Conservation (phyloP, 2,329 filamentous ascomycete species). For the Fusarium setosum region DNA sequence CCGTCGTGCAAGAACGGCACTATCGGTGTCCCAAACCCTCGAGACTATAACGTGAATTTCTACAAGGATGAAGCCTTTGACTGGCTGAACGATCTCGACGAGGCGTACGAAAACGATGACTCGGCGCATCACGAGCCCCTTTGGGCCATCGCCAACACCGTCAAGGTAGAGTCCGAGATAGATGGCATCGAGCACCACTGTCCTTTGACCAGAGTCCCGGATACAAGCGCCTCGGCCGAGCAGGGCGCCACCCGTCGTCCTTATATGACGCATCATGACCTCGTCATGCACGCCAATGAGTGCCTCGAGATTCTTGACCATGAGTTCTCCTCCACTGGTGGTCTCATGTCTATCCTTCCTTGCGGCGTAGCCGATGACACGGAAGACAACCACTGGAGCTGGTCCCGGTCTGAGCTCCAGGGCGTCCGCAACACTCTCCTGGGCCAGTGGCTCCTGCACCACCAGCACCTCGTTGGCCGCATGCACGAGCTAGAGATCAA, state of each 20-base stretch:
- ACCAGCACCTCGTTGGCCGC: conserved; percentile 63
- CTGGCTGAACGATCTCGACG: conserved; percentile 64
- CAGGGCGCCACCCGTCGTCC: conserved; percentile 43
- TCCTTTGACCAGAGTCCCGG: conserved; percentile 50
- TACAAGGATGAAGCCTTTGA: conserved; percentile 63
- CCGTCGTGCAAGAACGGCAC: conserved; percentile 48
- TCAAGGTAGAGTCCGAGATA: conserved; percentile 55
- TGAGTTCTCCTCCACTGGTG: conserved; percentile 66
- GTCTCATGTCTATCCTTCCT: conserved; percentile 66
- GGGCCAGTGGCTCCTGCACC: conserved; percentile 67
- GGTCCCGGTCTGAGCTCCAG: conserved; percentile 46
- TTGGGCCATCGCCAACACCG: conserved; percentile 57
- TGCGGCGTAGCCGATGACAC: conserved; percentile 42
- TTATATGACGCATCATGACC: conserved; percentile 59
- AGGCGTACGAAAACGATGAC: conserved; percentile 61
- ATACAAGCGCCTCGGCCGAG: conserved; percentile 29
- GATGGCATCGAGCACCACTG: conserved; percentile 58
- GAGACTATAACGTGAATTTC: conserved; percentile 48
- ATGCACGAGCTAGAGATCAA: conserved; percentile 68
- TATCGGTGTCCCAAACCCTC: conserved; percentile 37
- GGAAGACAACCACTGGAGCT: conserved; percentile 41
- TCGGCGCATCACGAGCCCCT: conserved; percentile 59
- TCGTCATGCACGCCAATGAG: conserved; percentile 68
- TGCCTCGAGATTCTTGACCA: conserved; percentile 71
- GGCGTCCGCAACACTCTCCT: conserved; percentile 63